Evolutionary conservation across 73 alveolate genomes (phyloP), one percentile per base, ranked within the genome.

Genomic region (Durusdinium trenchii): DNA sequence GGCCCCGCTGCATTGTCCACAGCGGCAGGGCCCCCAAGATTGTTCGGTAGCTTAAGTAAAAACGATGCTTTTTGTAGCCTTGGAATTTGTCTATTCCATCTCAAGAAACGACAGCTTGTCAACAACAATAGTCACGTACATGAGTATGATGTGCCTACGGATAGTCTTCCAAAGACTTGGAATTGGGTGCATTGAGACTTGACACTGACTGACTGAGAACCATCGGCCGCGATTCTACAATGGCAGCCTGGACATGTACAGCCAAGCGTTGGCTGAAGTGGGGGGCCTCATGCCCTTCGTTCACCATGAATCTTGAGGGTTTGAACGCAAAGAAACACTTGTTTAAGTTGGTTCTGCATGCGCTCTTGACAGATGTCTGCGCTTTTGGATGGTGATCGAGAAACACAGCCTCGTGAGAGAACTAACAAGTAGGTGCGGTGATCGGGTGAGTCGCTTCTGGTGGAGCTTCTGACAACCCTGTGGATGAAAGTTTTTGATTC

Each of bases 211-310:
- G 7, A 6, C 36, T 51, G 75, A 89, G 96, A 89, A 89, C 96
- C 45, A 89, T 51, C 78, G 71, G 35, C 86, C 96, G 71, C 96
- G 96, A 64, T 61, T 89, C 86, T 89, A 89, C 86, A 89, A 89
- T 40, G 86, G 60, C 86, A 89, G 73, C 86, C 47, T 89, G 96
- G 96, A 89, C 86, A 89, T 40, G 86, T 89, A 89, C 96, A 38
- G 96, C 54, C 96, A 89, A 42, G 96, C 96, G 42, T 28, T 89
- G 86, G 96, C 86, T 6, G 96, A 64, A 71, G 96, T 47, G 35
- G 50, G 86, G 62, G 36, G 6, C 35, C 32, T 20, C 12, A 42
- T 12, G 7, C 83, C 83, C 38, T n/a, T 4, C 87, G 0, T 10
- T 18, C 87, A 10, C 16, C 14, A 2, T 78, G 42, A 5, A 12